Conservation (phyloP, 257 asterid species). For the Fraxinus anomala region DNA sequence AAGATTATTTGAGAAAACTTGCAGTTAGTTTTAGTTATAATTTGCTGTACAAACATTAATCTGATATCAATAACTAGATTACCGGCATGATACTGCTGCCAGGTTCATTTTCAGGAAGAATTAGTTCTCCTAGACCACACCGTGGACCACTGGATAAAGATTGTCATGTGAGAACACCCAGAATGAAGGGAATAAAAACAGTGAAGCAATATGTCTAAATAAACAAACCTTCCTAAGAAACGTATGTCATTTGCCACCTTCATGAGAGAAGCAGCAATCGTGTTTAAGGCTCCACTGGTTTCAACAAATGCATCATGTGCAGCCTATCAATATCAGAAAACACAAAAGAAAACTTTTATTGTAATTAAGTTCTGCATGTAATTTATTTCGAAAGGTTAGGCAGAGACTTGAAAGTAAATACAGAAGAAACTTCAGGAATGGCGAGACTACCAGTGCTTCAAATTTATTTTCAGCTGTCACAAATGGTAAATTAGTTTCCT, state of each 20-base stretch:
- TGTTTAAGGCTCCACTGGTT: constrained; percentile 91
- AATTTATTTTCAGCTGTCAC: constrained; percentile 99
- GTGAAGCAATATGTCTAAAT: constrained; percentile 22
- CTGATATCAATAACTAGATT: constrained; percentile 28
- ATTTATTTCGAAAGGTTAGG: not conserved
- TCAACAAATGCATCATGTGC: constrained; percentile 98
- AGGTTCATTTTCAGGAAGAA: constrained; percentile 99
- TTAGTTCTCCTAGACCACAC: constrained; percentile 96
- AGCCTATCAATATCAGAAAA: constrained; percentile 57
- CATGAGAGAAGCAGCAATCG: constrained; percentile 90
- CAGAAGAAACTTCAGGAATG: constrained; percentile 28
- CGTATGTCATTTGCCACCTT: constrained; percentile 96
- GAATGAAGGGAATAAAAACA: constrained; percentile 16
- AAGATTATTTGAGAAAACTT: constrained; percentile 25
- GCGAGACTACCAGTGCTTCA: constrained; percentile 84
- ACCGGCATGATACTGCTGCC: constrained; percentile 99
- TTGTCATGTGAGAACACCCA: constrained; percentile 33
- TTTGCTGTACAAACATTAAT: not conserved
- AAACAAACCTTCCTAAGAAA: constrained; percentile 83
- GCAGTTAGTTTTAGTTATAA: constrained; percentile 12
- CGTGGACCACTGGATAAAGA: constrained; percentile 85
- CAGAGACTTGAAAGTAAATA: constrained; percentile 8
- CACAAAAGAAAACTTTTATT: not conserved
- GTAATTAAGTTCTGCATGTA: not conserved
- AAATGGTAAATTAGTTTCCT: constrained; percentile 92